Percentiles rank a stretch among this genome's conserved stretches.
Evolutionary conservation across 306 rosid species (phyloP).

Genomic region (Bauhinia variegata): DNA sequence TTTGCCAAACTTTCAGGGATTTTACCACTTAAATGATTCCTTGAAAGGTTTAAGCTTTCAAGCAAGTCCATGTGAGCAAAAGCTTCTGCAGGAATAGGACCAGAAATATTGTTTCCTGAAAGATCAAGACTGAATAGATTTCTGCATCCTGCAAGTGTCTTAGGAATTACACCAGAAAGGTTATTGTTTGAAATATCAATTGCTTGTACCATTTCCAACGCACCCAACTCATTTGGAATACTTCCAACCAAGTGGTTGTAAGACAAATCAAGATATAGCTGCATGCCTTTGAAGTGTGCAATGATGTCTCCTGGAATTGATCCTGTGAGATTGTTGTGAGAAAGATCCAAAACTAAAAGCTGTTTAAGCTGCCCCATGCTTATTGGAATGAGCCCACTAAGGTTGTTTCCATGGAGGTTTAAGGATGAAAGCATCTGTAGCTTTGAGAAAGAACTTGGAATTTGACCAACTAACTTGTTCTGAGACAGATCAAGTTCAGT

Average conservation of each 20-base stretch:
- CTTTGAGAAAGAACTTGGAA: slow-evolving; percentile 67
- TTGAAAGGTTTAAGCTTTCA: slow-evolving; percentile 69
- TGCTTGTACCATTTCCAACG: slow-evolving; percentile 67
- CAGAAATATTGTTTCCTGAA: slow-evolving; percentile 74
- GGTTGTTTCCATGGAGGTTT: slow-evolving; percentile 69
- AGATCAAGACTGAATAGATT: slow-evolving; percentile 72
- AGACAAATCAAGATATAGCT: slow-evolving; percentile 70
- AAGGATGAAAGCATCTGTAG: slow-evolving; percentile 67
- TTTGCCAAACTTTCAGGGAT: slow-evolving; percentile 55
- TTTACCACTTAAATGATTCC: slow-evolving; percentile 67
- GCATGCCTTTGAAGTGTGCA: slow-evolving; percentile 57
- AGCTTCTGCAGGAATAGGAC: slow-evolving; percentile 67
- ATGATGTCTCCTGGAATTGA: slow-evolving; percentile 58
- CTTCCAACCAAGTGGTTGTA: slow-evolving; percentile 69
- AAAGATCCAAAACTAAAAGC: slow-evolving; percentile 66
- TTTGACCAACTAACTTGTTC: slow-evolving; percentile 74
- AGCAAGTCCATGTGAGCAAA: slow-evolving; percentile 55
- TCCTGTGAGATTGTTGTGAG: slow-evolving; percentile 68
- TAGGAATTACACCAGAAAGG: slow-evolving; percentile 72
- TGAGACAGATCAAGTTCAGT: slow-evolving; percentile 45
- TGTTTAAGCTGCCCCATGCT: slow-evolving; percentile 54
- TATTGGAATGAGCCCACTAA: slow-evolving; percentile 69
- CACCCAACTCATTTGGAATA: slow-evolving; percentile 71
- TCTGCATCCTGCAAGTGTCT: slow-evolving; percentile 56
- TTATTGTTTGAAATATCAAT: slow-evolving; percentile 85